Base-by-base conservation (phyloP, 306 rosid genomes). In the Cicer cuneatum region DNA sequence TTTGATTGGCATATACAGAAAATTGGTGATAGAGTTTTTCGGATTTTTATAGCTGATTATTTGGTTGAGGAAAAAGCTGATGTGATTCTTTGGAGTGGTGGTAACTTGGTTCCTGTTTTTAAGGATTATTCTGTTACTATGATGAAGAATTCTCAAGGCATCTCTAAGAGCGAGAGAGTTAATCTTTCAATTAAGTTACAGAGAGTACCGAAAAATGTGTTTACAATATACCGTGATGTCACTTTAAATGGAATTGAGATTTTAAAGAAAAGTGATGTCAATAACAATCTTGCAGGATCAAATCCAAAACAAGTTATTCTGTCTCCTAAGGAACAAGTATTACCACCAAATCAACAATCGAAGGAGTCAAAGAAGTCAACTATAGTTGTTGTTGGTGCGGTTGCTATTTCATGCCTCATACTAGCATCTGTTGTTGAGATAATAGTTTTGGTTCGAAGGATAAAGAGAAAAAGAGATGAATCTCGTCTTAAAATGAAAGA, bases 171-270 rank as follows among this genome's bases (percentile, higher is more conserved):
- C 4, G 24, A 8, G 38, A 64, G 38, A 35, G 24, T 15, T 8
- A 65, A 53, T 1, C 77, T 81, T 47, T 43, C 65, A 0, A 72
- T 69, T 64, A 68, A 63, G 40, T 57, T 67, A 3, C 78, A 66
- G 19, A 74, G 63, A 3, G 14, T 66, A 5, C 78, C 41, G 12
- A 0, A 8, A 37, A 33, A 0, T 0, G 12, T 7, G 2, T 11
- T 7, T 4, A 51, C 54, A 6, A 0, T 0, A 0, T 29, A 37
- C 47, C 21, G 5, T 6, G 74, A 75, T 45, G 70, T 72, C 1
- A 0, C 64, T 2, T 53, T 81, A 29, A 81, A 81, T 12, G 84
- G 84, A 8, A 40, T 81, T 0, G 84, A 81, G 38, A 54, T 3
- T n/a, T n/a, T n/a, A n/a, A n/a, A n/a, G n/a, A n/a, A n/a, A n/a